Percentiles rank a stretch among this genome's conserved stretches.
phyloP scores from a whole-genome alignment of 2,329 filamentous ascomycete species.

The Stagonosporopsis vannaccii region DNA sequence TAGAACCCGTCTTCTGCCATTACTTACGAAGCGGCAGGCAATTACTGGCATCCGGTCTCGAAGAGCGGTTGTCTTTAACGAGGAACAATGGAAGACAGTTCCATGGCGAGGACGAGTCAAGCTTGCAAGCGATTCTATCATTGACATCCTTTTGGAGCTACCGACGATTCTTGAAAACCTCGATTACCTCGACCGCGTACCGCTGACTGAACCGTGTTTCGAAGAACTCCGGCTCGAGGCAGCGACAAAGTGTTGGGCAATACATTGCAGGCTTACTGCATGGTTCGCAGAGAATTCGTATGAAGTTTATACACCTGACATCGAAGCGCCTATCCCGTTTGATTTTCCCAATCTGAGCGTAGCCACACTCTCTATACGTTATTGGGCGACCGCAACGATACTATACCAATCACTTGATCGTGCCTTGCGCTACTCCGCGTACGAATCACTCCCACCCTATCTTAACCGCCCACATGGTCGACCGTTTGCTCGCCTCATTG shows the following conservation, averaged over 20 bases:
- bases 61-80: slow-evolving; percentile 40
- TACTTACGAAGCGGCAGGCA: slow-evolving; percentile 17
- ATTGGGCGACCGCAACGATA: slow-evolving; percentile 35
- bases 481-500: slow-evolving; percentile 34
- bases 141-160: slow-evolving; percentile 44
- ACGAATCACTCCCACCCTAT: slow-evolving; percentile 17
- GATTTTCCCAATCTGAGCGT: slow-evolving; percentile 25
- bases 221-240: slow-evolving; percentile 15
- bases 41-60: slow-evolving; percentile 47
- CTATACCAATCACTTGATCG: slow-evolving; percentile 32
- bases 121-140: slow-evolving; percentile 43
- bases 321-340: slow-evolving; percentile 19
- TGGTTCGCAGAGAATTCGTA: slow-evolving; percentile 26
- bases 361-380: slow-evolving; percentile 31
- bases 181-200: slow-evolving; percentile 26
- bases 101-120: slow-evolving; percentile 45
- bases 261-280: slow-evolving; percentile 28
- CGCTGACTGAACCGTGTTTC: slow-evolving; percentile 2
- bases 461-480: slow-evolving; percentile 30
- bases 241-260: slow-evolving; percentile 26
- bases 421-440: slow-evolving; percentile 14
- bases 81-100: slow-evolving; percentile 44
- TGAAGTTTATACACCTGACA: slow-evolving; percentile 23
- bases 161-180: slow-evolving; percentile 43
- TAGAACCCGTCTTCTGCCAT: neutral